phyloP scores from a whole-genome alignment of 83 land plant genomes.

The Picea abies region DNA sequence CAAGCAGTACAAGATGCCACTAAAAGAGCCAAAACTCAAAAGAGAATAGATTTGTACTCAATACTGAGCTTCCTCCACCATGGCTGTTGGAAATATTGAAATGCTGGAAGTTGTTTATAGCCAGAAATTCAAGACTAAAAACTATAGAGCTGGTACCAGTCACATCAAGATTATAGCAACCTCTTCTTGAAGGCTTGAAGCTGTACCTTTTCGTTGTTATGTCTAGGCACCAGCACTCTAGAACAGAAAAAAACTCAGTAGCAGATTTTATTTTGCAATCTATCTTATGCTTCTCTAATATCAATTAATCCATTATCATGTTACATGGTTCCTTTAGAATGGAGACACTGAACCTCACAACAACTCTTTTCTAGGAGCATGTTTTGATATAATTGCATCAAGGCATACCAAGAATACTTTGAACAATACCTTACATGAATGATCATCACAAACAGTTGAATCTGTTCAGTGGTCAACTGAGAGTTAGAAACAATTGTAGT shows the following conservation, averaged over 20 bases:
- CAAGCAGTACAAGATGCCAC: too few species aligned
- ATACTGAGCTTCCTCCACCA: too few species aligned
- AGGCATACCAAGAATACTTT: background rate
- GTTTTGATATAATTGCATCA: background rate
- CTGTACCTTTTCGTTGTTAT: too few species aligned
- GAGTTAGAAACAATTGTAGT: background rate
- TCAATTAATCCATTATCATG: background rate
- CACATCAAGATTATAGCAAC: too few species aligned
- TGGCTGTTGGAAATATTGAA: too few species aligned
- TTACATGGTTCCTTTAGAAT: background rate
- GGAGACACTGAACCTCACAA: background rate
- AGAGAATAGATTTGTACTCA: too few species aligned
- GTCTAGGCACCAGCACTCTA: background rate
- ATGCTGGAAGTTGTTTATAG: too few species aligned
- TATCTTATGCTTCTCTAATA: background rate
- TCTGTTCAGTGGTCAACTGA: background rate
- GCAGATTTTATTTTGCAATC: background rate
- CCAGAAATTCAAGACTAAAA: too few species aligned
- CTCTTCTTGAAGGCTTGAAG: too few species aligned
- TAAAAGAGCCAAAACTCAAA: too few species aligned
- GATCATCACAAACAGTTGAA: background rate
- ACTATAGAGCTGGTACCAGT: too few species aligned
- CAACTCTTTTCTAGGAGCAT: background rate
- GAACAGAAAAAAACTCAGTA: background rate
- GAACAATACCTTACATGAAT: too few species aligned